Evolutionary conservation across 306 rosid genomes (phyloP), one percentile per base, ranked within the genome.

Genomic region (Chamaecrista fasciculata): DNA sequence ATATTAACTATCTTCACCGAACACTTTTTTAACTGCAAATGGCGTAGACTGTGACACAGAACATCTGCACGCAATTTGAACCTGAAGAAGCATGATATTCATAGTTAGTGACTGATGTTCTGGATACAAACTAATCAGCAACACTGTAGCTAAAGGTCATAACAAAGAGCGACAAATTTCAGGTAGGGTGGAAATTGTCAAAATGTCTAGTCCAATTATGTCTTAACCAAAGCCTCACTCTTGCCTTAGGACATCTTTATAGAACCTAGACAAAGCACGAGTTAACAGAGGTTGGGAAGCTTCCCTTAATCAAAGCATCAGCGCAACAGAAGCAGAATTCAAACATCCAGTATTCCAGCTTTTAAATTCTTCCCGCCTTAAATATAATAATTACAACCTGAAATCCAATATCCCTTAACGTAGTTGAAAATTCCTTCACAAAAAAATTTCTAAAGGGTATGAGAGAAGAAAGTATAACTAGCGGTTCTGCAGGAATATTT

Each of bases 141-240:
- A 61, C 76, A 61, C 6, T 4, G 1, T 8, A 63, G 60, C 19
- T n/a, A 31, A 26, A n/a, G 69, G 65, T 21, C 26, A n/a, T 48
- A 56, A n/a, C 28, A 70, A 26, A 24, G 42, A 56, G 44, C 29
- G 25, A 15, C 9, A 34, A 58, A 52, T 67, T 62, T 20, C 72
- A 42, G 31, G 36, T 6, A 20, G 63, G 48, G 44, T 16, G 18
- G 2, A 61, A 51, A 25, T 50, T 68, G 63, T 44, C 42, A 52
- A 59, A 59, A 61, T 43, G 31, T 47, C 66, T 33, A 23, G 24
- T 72, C 63, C 33, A 72, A 51, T 33, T 51, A 59, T 12, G 37
- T 34, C 16, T 72, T 47, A 72, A 58, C 23, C 44, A 16, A 34
- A 72, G 55, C 53, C 43, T 34, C 11, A 26, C 33, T 63, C 20